Percentiles rank a stretch among this genome's conserved stretches.
Evolutionary conservation across 1,139 yeast species (phyloP).

Genomic region (Yamadazyma triangularis): DNA sequence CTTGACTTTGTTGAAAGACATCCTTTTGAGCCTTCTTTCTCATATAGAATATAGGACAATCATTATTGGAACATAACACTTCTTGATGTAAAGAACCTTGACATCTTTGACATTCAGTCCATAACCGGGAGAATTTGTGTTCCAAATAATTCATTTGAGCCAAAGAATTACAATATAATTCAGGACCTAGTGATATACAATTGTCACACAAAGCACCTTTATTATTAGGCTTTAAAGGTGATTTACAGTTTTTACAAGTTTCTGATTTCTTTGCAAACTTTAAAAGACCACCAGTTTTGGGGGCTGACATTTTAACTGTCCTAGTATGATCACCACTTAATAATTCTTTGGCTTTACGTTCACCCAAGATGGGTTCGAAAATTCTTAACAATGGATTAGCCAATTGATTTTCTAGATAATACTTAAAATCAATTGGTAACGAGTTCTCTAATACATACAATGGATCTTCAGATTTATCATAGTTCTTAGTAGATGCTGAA

Average conservation of each 20-base stretch:
- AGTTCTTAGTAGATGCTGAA: conserved; percentile 70
- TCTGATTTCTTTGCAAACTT: conserved; percentile 87
- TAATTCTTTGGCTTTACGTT: conserved; percentile 71
- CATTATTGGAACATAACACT: conserved; percentile 90
- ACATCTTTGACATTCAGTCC: conserved; percentile 99
- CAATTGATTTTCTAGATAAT: conserved; percentile 88
- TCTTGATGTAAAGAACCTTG: conserved; percentile 96
- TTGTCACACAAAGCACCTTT: conserved; percentile 80
- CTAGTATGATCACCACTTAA: conserved; percentile 81
- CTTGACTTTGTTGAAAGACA: conserved; percentile 61
- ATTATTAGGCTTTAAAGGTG: conserved; percentile 64
- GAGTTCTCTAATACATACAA: conserved; percentile 87
- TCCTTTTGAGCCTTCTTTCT: conserved; percentile 93
- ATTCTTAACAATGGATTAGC: conserved; percentile 91
- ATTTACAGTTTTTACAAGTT: conserved; percentile 81
- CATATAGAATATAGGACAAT: conserved; percentile 98
- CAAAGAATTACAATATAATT: conserved; percentile 71
- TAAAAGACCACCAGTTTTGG: conserved; percentile 78
- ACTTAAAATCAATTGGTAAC: conserved; percentile 90
- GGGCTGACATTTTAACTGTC: conserved; percentile 63
- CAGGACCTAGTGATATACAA: conserved; percentile 75
- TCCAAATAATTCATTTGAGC: conserved; percentile 79
- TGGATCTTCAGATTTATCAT: conserved; percentile 97
- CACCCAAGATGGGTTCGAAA: conserved; percentile 93
- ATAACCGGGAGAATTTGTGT: conserved; percentile 76